Base-by-base conservation (phyloP, 805 yeast genomes). In the Ogataea pignaliae region DNA sequence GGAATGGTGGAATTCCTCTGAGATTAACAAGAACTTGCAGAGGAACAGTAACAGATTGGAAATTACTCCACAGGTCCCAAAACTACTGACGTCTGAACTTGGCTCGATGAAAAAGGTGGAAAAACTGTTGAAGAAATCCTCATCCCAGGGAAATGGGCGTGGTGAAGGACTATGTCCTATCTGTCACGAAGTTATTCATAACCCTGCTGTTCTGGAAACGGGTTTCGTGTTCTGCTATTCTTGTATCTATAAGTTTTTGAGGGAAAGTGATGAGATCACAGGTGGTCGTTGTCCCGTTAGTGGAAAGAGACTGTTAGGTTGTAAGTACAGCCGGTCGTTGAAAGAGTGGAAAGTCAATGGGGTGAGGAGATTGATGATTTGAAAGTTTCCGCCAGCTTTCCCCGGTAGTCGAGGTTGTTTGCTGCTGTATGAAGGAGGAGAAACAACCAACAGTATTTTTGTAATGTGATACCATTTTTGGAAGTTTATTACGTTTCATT, bases 1-100 rank as follows among this genome's bases (percentile, higher is more conserved):
- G 31, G 97, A 90, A 62, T 90, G 97, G 97, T 90, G 96, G 95
- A 79, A 81, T 48, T 76, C 85, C 21, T 80, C 89, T 13, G 88
- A 85, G 47, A 76, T 88, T 57, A 79, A 3, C 63, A 75, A 3
- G 76, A 78, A 56, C 56, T 84, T 46, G 39, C 26, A 21, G 26
- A 72, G 78, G 18, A 76, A 75, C 44, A 73, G 71, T 38, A 68
- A 68, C 40, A 69, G 40, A 5, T 32, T 43, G 13, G 44, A 44
- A n/a, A 50, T 48, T 35, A 51, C 39, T 13, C 55, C 49, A 9
- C 38, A 39, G 36, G 45, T 76, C 3, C 80, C 72, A 9, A 50
- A 29, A 47, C 48, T 43, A 10, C 34, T 46, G 28, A 48, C 45
- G n/a, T 44, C 44, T 21, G 57, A 45, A 30, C 29, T 56, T 9